Base-by-base conservation (phyloP, 805 yeast genomes). In the Candida koratica region DNA sequence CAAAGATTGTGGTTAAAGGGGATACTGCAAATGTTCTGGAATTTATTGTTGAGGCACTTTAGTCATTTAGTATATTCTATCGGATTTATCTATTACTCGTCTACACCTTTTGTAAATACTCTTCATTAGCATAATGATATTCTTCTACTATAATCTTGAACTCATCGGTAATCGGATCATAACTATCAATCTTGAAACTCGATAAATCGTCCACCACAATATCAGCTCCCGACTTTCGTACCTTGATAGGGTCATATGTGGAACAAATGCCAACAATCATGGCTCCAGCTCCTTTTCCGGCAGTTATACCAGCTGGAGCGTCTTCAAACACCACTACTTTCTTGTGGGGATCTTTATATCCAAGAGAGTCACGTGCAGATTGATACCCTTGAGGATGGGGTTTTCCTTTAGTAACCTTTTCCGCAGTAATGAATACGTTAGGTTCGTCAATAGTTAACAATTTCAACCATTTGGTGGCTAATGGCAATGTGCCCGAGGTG, bases 331-430 rank as follows among this genome's bases (percentile, higher is more conserved):
- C 88, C 28, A 84, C 79, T 37, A 64, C 69, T 50, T 65, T 64
- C 46, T 61, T 56, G 36, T 47, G 42, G 19, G 56, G 38, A 23
- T 50, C 43, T 39, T 60, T 60, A 48, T 62, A 67, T 17, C 73
- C 71, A 46, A 71, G 60, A 27, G 68, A 48, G 40, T 62, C 51
- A 58, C 75, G 69, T 43, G 85, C 86, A 53, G 65, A 56, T 45
- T 73, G 67, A 67, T 85, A 85, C 37, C 94, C 93, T 67, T 80
- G 81, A 28, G 95, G 95, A 63, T 83, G 74, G 28, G 95, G 95
- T 70, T 85, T 85, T 54, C 95, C 95, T 52, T 72, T 69, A 42
- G 71, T 64, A 46, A 85, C 93, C 57, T 77, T 79, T 62, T 80
- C 87, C 32, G 94, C 93, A 31, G 93, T 81, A 54, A 86, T 80